Base-by-base conservation (phyloP, 441 rosid species). In the Brassica balearica region DNA sequence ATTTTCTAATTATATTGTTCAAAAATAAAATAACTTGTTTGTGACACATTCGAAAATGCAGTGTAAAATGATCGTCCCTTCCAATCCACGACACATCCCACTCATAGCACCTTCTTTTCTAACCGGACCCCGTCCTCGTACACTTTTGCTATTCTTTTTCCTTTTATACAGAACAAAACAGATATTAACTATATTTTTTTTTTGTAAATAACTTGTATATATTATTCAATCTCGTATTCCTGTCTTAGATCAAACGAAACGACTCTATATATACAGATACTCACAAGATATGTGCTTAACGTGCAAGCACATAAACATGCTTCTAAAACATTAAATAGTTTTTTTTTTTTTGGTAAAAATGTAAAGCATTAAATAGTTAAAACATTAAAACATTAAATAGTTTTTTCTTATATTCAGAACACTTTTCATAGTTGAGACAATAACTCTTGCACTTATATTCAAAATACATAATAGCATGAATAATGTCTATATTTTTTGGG, bases 31-130 rank as follows among this genome's bases (percentile, higher is more conserved):
- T 1, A 75, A 2, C 1, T 8, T 17, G 22, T 46, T 4, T 58
- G n/a, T 59, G 23, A 14, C 43, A 60, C 46, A 27, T 46, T 43
- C 9, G 63, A 61, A 75, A 61, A 51, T 9, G 38, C 38, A 20
- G 63, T 68, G 9, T 51, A 73, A 56, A 68, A 74, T 74, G 68
- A 79, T 79, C 62, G 78, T 79, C 82, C 78, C 78, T 79, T 79
- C 66, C 61, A 74, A 63, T 79, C 78, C 75, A 79, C 82, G 82
- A 79, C 63, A 79, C 75, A 62, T 68, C 65, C 48, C 78, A 79
- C 82, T 74, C 68, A 73, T 78, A 23, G 8, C 74, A 68, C 1
- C 38, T 25, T 20, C 55, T 63, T 61, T 74, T 74, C 46, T 1
- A 74, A 63, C 6, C 43, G 82, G 82, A 63, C 82, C 82, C 82